Evolutionary conservation across 2,329 filamentous ascomycete species (phyloP).

Genomic region (Coniochaeta sp.): DNA sequence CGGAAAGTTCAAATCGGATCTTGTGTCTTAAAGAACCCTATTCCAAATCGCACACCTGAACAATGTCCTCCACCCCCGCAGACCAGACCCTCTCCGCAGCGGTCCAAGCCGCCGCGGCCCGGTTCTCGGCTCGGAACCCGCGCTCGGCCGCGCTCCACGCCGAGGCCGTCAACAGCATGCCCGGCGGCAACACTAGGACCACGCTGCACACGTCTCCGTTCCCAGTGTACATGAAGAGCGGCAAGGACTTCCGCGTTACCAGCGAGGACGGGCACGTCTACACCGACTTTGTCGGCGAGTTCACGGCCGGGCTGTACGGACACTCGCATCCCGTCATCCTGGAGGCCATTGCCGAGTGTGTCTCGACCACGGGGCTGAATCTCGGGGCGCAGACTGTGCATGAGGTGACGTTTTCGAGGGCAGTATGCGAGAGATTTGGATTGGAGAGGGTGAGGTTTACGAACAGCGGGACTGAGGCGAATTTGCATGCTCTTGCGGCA

Average conservation of each 20-base stretch:
- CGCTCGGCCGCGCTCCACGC: conserved; percentile 29
- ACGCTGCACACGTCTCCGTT: conserved; percentile 31
- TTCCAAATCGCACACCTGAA: not conserved
- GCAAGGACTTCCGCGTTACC: conserved; percentile 18
- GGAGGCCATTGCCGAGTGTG: conserved; percentile 34
- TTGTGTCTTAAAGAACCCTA: no score
- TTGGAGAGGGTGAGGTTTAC: conserved; percentile 52
- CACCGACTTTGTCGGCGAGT: conserved; percentile 54
- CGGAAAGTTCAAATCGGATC: not conserved
- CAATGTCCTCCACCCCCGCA: not conserved
- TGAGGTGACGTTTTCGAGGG: conserved; percentile 42
- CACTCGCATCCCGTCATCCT: conserved; percentile 52
- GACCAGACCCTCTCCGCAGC: conserved; percentile 9
- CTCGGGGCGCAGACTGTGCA: conserved; percentile 43
- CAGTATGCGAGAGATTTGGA: conserved; percentile 45
- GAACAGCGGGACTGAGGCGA: conserved; percentile 61
- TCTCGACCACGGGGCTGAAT: conserved; percentile 41
- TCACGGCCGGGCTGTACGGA: conserved; percentile 58
- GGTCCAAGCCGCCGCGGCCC: conserved; percentile 22
- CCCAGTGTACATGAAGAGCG: conserved; percentile 22
- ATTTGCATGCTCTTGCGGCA: conserved; percentile 48
- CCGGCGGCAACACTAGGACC: conserved; percentile 39
- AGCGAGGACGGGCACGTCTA: conserved; percentile 35
- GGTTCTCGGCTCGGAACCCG: conserved; percentile 28
- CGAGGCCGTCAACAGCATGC: conserved; percentile 26